A percentile compares a stretch with the other conserved stretches of the same genome.
Evolutionary conservation across 768 basidiomycete species (phyloP).

Genomic region (Tulasnella sp.): DNA sequence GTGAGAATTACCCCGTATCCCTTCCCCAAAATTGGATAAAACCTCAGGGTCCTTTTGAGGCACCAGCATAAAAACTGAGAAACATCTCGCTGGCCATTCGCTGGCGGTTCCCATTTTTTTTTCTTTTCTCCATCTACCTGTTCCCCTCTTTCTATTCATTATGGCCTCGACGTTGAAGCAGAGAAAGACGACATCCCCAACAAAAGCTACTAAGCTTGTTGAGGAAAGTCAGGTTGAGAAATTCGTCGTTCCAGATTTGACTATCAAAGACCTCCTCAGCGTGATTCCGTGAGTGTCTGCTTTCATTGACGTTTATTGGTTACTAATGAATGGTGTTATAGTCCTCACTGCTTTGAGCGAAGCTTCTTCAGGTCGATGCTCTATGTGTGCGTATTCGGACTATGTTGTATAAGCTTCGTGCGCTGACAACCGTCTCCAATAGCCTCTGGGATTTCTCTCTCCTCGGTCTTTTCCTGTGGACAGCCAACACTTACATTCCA

Average conservation of each 20-base stretch:
- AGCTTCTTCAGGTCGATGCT: slow-evolving; percentile 28
- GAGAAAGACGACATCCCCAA: too few relatives aligned
- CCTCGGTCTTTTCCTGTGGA: slow-evolving; percentile 27
- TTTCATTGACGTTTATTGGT: not conserved
- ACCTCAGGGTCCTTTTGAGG: too few relatives aligned
- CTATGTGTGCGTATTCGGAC: slow-evolving; percentile 29
- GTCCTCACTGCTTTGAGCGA: slow-evolving; percentile 35
- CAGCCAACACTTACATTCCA: slow-evolving; percentile 27
- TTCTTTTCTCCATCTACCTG: too few relatives aligned
- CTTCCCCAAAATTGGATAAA: too few relatives aligned
- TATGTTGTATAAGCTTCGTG: not conserved
- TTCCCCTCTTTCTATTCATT: too few relatives aligned
- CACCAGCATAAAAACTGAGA: too few relatives aligned
- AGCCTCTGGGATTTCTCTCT: slow-evolving; percentile 28
- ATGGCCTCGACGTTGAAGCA: too few relatives aligned
- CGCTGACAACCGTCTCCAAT: not conserved
- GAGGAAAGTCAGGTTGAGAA: slow-evolving; percentile 17
- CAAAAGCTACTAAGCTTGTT: too few relatives aligned
- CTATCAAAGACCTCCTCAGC: slow-evolving; percentile 31
- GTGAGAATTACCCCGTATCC: too few relatives aligned
- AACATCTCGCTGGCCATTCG: too few relatives aligned
- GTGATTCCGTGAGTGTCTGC: slow-evolving; percentile 28
- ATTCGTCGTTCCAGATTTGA: slow-evolving; percentile 30
- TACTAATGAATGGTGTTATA: slow-evolving; percentile 6
- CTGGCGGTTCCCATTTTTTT: too few relatives aligned